Percentiles rank a stretch among this genome's conserved stretches.
These are phyloP conservation scores for Fusarium continuum DNA, from an alignment of 2,329 filamentous ascomycete species.

Conservation along the genomic window DNA sequence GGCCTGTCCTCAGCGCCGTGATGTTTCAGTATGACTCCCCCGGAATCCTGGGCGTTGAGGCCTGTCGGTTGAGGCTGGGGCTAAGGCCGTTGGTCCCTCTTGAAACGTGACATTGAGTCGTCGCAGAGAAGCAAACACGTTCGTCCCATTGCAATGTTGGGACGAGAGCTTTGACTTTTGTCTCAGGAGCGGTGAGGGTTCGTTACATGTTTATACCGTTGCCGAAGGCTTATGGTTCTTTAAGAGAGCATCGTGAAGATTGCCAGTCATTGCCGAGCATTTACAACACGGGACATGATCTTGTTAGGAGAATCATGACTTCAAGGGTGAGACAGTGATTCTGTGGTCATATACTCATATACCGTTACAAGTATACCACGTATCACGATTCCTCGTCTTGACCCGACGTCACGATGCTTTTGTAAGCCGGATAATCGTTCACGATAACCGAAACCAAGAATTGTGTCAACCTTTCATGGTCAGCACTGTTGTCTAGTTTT, in stretches of 20 bases:
- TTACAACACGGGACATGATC: background rate
- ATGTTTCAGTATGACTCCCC: conserved; percentile 37
- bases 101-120: conserved; percentile 19
- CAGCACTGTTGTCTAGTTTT: background rate
- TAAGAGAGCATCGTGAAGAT: background rate
- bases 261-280: background rate
- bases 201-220: conserved; percentile 8
- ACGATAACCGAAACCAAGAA: background rate
- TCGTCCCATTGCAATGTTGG: conserved; percentile 8
- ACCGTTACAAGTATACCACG: background rate
- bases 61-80: conserved; percentile 11
- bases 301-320: background rate
- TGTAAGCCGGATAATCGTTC: background rate
- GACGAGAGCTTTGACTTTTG: conserved; percentile 6
- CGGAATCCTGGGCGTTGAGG: conserved; percentile 23
- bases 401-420: background rate
- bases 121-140: background rate
- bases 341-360: background rate
- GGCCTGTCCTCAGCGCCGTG: conserved; percentile 20
- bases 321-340: background rate
- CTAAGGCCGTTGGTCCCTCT: conserved; percentile 1
- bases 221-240: background rate
- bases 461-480: background rate
- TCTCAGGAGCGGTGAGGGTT: conserved; percentile 4
- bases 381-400: background rate